phyloP scores from a whole-genome alignment of 495 filamentous ascomycete species.

The Filosporella fistucella region DNA sequence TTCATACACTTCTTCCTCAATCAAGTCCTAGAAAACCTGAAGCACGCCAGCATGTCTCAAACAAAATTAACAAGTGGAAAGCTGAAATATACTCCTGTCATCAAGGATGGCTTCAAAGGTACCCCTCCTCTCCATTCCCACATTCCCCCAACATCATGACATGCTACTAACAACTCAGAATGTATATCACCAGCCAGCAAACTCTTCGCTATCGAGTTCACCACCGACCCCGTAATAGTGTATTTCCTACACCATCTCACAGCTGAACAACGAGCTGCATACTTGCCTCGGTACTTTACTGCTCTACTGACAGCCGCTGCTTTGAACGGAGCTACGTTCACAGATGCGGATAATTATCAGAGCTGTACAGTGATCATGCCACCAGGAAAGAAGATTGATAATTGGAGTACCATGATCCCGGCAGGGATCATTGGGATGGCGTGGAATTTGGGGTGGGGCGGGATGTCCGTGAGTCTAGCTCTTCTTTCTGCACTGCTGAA shows the following conservation, averaged over 20 bases:
- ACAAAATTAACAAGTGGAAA: too few relatives aligned
- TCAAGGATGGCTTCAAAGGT: too few relatives aligned
- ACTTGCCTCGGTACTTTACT: not conserved
- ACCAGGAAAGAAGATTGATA: not conserved
- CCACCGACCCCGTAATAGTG: not conserved
- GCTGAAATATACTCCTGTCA: too few relatives aligned
- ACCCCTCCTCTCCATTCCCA: too few relatives aligned
- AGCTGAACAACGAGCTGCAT: not conserved
- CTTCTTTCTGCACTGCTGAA: too few relatives aligned
- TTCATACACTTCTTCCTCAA: too few relatives aligned
- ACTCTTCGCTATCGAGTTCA: not conserved
- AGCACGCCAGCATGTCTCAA: too few relatives aligned
- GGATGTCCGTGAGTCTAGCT: not conserved
- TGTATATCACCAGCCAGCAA: not conserved
- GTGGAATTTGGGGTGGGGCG: constrained; percentile 1
- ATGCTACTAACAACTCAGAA: too few relatives aligned
- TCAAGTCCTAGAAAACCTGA: too few relatives aligned
- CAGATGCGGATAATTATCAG: not conserved
- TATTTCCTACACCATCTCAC: not conserved
- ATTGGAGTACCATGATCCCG: not conserved
- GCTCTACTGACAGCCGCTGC: not conserved
- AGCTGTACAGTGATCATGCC: not conserved
- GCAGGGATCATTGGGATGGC: not conserved
- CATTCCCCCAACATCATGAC: too few relatives aligned
- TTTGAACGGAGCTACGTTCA: not conserved